Evolutionary conservation across 768 basidiomycete genomes (phyloP), one percentile per base, ranked within the genome.

Genomic region (Ephemerocybe angulata): DNA sequence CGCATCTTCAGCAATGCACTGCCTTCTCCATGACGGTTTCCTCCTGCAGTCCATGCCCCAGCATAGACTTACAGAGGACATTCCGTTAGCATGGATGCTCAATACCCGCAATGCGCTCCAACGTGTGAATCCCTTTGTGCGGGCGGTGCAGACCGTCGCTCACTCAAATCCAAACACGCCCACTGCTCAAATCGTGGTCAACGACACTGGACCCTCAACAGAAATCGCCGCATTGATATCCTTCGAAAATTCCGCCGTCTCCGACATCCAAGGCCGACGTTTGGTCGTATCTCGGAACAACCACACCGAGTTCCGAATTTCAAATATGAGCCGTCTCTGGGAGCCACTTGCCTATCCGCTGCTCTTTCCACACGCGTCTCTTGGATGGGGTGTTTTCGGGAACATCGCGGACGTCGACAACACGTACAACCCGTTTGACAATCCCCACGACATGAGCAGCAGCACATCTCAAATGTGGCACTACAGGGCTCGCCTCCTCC

Each of bases 331-430:
- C 30, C 63, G 64, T 0, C 42, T 72, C 6, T 74, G 70, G 68
- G 73, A 75, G 49, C 72, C 74, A 0, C 54, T 75, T 0, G 61
- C 62, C 0, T 75, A 75, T 55, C 72, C 74, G 1, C 58, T 75
- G 0, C 54, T 74, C 7, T 75, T 74, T 50, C 74, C 72, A 13
- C 63, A 67, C 56, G 74, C 63, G 7, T 67, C 68, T 0, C 56
- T 67, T 0, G 72, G 72, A 0, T 75, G 72, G 72, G 72, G 71
- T 0, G 8, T 67, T 3, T 13, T 33, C 4, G 55, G 43, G 0
- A 15, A 27, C 1, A 15, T 30, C 10, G 10, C 24, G 10, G 30
- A 25, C 28, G 28, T n/a, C 25, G 48, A 46, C 33, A 35, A 8
- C 33, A 8, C 17, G 10, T 35, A 17, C 33, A 35, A 35, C 33